These are phyloP conservation scores for Pugionium dolabratum DNA, from an alignment of 345 rosid genomes.

Conservation along the genomic window DNA sequence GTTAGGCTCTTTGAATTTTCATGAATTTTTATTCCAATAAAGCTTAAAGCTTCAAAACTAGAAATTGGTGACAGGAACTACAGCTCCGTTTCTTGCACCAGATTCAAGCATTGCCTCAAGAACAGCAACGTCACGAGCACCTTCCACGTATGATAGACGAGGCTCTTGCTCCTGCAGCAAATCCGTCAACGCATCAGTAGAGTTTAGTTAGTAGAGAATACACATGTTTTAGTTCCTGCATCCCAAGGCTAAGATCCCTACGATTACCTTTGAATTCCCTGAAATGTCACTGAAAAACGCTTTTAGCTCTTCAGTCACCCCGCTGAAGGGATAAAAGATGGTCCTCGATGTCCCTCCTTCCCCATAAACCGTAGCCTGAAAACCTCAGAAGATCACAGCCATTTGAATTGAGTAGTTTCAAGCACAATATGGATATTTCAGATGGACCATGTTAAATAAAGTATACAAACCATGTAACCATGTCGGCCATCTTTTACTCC, in stretches of 20 bases:
- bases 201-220: background rate
- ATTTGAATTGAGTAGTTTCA: conserved; percentile 31
- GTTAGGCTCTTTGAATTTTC: background rate
- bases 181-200: background rate
- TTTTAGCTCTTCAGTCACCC: conserved; percentile 86
- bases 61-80: conserved; percentile 58
- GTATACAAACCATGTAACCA: conserved; percentile 70
- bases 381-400: conserved; percentile 15
- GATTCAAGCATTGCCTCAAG: conserved; percentile 96
- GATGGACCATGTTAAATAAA: conserved; percentile 20
- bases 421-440: background rate
- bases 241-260: conserved; percentile 19
- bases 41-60: conserved; percentile 32
- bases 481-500: conserved; percentile 73
- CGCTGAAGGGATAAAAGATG: conserved; percentile 80
- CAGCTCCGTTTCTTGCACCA: conserved; percentile 62
- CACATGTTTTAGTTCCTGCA: conserved; percentile 16
- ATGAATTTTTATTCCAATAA: conserved; percentile 22
- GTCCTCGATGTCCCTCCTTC: conserved; percentile 60
- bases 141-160: conserved; percentile 74
- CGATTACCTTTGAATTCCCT: conserved; percentile 58
- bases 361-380: conserved; percentile 57
- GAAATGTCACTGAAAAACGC: conserved; percentile 69
- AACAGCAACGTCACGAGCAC: conserved; percentile 88
- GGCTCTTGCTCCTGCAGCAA: conserved; percentile 62